Conservation (phyloP, 805 yeast species). For the Saccharomycopsis capsularis region DNA sequence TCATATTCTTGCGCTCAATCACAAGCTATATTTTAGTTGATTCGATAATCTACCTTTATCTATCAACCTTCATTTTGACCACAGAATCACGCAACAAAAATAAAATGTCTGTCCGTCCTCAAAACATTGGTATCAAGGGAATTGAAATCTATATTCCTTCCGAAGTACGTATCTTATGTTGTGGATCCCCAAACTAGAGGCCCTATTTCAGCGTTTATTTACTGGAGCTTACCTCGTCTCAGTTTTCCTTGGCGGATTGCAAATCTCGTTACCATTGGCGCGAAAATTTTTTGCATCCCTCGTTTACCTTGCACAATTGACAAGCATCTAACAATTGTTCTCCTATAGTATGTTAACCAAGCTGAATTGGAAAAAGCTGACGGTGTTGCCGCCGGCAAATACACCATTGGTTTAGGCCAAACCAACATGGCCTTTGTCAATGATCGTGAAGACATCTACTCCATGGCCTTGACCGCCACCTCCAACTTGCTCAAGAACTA, state of each 20-base stretch:
- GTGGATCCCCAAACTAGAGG: not conserved
- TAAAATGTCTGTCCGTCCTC: conserved; percentile 35
- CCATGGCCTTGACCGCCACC: conserved; percentile 85
- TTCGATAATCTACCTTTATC: not conserved
- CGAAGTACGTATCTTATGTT: conserved; percentile 36
- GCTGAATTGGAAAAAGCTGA: conserved; percentile 78
- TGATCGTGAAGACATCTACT: conserved; percentile 96
- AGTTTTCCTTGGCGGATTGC: too few species aligned
- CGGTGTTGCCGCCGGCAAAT: conserved; percentile 87
- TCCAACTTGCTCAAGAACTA: conserved; percentile 71
- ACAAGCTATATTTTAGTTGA: too few species aligned
- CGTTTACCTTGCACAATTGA: too few species aligned
- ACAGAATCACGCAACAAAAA: not conserved
- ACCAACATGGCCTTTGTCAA: conserved; percentile 96
- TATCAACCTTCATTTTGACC: not conserved
- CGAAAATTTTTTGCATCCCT: too few species aligned
- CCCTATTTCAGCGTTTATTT: too few species aligned
- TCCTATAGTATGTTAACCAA: conserved; percentile 63
- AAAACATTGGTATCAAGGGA: conserved; percentile 95
- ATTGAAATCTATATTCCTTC: conserved; percentile 87
- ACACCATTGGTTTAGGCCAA: conserved; percentile 98
- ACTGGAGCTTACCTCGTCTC: too few species aligned
- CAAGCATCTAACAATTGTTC: too few species aligned
- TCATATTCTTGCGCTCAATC: not conserved
- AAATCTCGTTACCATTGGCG: too few species aligned